A percentile compares a stretch with the other conserved stretches of the same genome.
Conservation (phyloP, 2,329 filamentous ascomycete genomes). For the Botrytis paeoniae region DNA sequence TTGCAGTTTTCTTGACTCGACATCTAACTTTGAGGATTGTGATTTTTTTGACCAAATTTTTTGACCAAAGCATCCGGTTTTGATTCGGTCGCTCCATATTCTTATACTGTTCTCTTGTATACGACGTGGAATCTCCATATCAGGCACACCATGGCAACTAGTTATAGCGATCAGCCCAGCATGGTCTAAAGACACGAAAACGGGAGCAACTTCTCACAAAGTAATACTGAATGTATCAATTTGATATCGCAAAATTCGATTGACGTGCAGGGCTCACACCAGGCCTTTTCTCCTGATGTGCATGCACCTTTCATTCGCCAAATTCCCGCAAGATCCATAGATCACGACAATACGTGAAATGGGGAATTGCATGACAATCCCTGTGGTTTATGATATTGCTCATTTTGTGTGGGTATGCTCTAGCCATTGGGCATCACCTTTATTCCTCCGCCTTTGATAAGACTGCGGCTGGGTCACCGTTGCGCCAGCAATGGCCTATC, state of each 20-base stretch:
- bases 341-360: not conserved
- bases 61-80: not conserved
- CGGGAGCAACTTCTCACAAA: not conserved
- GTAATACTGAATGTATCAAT: not conserved
- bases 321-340: not conserved
- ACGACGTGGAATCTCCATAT: not conserved
- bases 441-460: constrained; percentile 18
- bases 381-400: not conserved
- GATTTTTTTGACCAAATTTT: not conserved
- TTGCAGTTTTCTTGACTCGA: not conserved
- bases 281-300: not conserved
- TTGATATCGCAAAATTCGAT: not conserved
- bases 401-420: not conserved
- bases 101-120: not conserved
- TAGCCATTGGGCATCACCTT: constrained; percentile 22
- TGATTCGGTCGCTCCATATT: not conserved
- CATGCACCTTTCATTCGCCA: not conserved
- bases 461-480: not conserved
- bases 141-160: not conserved
- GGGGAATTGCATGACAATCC: not conserved
- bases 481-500: constrained; percentile 18
- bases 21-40: not conserved
- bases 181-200: not conserved
- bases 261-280: not conserved
- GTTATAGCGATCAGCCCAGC: not conserved